phyloP scores from a whole-genome alignment of 768 basidiomycete species.

The Pilatotrama ljubarskyi region DNA sequence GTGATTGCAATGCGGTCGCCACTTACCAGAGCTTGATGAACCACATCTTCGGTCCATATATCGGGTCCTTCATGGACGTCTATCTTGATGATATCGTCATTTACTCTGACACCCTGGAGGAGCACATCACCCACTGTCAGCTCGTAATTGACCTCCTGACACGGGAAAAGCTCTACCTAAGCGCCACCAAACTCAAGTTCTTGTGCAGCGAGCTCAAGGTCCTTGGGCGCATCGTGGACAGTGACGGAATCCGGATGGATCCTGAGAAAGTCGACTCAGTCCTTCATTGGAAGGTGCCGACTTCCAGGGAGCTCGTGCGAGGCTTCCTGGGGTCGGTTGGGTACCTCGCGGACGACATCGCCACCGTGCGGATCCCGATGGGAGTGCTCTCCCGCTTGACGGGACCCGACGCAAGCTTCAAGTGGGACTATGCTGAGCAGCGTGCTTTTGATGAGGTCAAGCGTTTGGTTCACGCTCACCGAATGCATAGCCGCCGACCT shows the following conservation, averaged over 20 bases:
- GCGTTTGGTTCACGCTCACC: slow-evolving; percentile 15
- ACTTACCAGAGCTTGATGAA: slow-evolving; percentile 34
- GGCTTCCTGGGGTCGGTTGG: slow-evolving; percentile 37
- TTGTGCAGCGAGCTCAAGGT: slow-evolving; percentile 21
- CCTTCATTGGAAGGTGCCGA: slow-evolving; percentile 31
- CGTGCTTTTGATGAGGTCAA: slow-evolving; percentile 35
- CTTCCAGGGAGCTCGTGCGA: slow-evolving; percentile 33
- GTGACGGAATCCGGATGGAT: slow-evolving; percentile 45
- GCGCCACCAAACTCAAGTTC: slow-evolving; percentile 27
- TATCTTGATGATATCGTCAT: slow-evolving; percentile 37
- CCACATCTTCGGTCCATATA: slow-evolving; percentile 28
- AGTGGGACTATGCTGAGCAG: slow-evolving; percentile 35
- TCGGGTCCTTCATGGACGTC: slow-evolving; percentile 33
- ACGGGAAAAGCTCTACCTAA: slow-evolving; percentile 23
- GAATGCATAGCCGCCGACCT: slow-evolving; percentile 18
- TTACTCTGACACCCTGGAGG: slow-evolving; percentile 30
- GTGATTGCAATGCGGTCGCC: slow-evolving; percentile 34
- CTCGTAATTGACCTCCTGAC: slow-evolving; percentile 16
- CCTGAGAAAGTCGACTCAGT: slow-evolving; percentile 44
- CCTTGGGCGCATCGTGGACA: slow-evolving; percentile 38
- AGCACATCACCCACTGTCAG: slow-evolving; percentile 29
- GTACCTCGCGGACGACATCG: slow-evolving; percentile 38
- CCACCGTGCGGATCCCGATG: slow-evolving; percentile 39
- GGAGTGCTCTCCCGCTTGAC: slow-evolving; percentile 31
- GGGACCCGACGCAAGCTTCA: slow-evolving; percentile 15